Evolutionary conservation across 164 flowering plant genomes (phyloP), one percentile per base, ranked within the genome.

Genomic region (Protea cynaroides): DNA sequence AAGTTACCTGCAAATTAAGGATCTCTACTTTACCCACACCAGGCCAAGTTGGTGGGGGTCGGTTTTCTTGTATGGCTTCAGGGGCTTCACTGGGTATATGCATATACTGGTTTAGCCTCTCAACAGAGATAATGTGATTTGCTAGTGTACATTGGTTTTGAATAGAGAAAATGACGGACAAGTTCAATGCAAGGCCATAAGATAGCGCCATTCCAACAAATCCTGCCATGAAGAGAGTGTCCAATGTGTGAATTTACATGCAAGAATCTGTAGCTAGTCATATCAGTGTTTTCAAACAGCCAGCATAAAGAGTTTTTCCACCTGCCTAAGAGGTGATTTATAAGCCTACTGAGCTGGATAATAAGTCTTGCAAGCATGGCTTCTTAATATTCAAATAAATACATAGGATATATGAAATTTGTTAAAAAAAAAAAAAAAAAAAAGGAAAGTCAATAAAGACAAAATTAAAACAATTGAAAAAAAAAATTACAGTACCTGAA

Each of bases 181-280:
- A 47, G 53, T 89, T 91, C 47, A 91, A 54, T 1, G 97, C 80
- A 38, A 90, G 86, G 38, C 89, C 97, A 67, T 85, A 90, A 4
- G 94, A 86, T 37, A 91, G 66, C 51, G 90, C 87, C 91, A 91
- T 84, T 57, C 97, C 96, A 64, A 87, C 66, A 52, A 73, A 85
- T 56, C 89, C 96, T 89, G 83, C 62, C 63, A 67, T 54, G n/a
- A 65, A 18, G 67, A 50, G 15, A 29, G 9, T 7, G 22, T 14
- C 15, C 21, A 54, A 34, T 56, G 56, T 25, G 15, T 57, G 59
- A n/a, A 11, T 23, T 46, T 13, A 49, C 15, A 59, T n/a, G 4
- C 2, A 29, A n/a, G 9, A 25, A 58, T 34, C 6, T 29, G 29
- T 46, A 1, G 56, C 17, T 23, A 3, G 12, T 17, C 34, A 68